Percentiles rank a stretch among this genome's conserved stretches.
phyloP scores from a whole-genome alignment of 2,329 filamentous ascomycete genomes.

The Arthrobotrys megalospora region DNA sequence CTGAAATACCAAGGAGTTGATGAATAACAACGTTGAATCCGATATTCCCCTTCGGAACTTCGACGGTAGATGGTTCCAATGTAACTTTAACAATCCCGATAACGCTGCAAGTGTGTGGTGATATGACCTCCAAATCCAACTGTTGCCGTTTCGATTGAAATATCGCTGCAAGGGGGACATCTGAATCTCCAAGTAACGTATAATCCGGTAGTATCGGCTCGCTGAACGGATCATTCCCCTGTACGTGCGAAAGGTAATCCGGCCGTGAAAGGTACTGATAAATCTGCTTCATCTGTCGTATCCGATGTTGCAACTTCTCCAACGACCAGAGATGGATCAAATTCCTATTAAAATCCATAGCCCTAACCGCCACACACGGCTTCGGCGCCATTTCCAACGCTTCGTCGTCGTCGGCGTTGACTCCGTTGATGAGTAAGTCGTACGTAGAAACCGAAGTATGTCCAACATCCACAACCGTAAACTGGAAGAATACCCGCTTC shows the following conservation, averaged over 20 bases:
- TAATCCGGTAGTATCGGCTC: constrained; percentile 93
- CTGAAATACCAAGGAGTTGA: constrained; percentile 92
- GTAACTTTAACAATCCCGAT: constrained; percentile 92
- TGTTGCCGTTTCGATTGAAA: constrained; percentile 96
- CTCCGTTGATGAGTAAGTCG: constrained; percentile 93
- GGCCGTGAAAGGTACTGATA: constrained; percentile 96
- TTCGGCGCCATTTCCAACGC: constrained; percentile 85
- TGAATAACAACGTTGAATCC: constrained; percentile 99
- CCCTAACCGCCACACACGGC: constrained; percentile 89
- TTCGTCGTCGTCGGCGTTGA: constrained; percentile 85
- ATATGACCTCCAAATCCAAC: constrained; percentile 89
- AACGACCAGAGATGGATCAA: constrained; percentile 95
- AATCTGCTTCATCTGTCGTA: constrained; percentile 95
- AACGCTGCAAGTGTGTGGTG: constrained; percentile 90
- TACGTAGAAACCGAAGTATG: constrained; percentile 94
- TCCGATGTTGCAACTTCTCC: constrained; percentile 88
- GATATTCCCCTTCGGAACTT: constrained; percentile 89
- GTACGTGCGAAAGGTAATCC: constrained; percentile 93
- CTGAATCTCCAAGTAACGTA: constrained; percentile 90
- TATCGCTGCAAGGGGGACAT: constrained; percentile 91
- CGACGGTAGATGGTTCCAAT: constrained; percentile 91
- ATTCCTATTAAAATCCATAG: constrained; percentile 88
- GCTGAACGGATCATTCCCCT: constrained; percentile 91
- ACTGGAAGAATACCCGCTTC: constrained; percentile 93
- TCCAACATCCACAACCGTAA: constrained; percentile 88